phyloP scores from a whole-genome alignment of 169 alveolate species.

The Cryptosporidium canis region DNA sequence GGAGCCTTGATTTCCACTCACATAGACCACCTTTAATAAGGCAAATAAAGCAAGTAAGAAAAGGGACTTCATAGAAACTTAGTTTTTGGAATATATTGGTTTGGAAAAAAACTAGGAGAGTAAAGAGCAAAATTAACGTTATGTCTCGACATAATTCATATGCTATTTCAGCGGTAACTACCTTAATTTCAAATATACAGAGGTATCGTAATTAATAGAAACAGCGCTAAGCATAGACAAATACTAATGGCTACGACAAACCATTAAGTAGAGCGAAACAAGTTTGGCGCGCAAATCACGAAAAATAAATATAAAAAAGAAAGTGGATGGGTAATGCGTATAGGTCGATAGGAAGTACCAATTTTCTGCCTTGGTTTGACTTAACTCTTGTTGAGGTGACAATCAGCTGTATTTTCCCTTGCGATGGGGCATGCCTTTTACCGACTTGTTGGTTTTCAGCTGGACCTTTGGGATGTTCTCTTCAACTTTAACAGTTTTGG shows the following conservation, averaged over 20 bases:
- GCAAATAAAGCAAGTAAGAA: neutral
- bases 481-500: slow-evolving; percentile 1
- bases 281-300: neutral
- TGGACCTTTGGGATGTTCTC: slow-evolving; percentile 11
- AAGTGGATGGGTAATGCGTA: neutral
- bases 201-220: neutral
- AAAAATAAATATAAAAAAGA: neutral
- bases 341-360: neutral
- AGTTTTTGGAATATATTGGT: neutral
- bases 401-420: neutral
- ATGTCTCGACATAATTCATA: neutral
- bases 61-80: neutral
- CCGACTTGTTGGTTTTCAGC: neutral
- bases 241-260: neutral
- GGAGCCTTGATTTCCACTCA: neutral
- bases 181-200: neutral
- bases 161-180: neutral
- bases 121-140: neutral
- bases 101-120: neutral
- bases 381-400: neutral
- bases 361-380: neutral
- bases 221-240: neutral
- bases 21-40: neutral
- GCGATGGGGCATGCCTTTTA: neutral
- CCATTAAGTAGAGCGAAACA: neutral